phyloP scores from a whole-genome alignment of 768 basidiomycete species.

The Suillus americanus region DNA sequence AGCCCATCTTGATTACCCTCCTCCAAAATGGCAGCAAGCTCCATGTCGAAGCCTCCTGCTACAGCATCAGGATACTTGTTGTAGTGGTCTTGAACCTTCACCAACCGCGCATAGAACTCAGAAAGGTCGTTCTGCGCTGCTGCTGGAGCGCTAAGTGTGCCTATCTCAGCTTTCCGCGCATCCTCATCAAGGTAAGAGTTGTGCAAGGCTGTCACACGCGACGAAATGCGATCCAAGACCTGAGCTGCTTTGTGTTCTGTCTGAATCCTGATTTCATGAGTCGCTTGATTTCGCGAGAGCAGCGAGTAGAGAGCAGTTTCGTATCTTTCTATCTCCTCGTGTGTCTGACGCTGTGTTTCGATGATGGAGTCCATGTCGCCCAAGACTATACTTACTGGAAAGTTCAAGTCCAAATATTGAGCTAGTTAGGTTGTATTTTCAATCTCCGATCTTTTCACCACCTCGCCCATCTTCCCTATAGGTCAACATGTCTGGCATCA shows the following conservation, averaged over 20 bases:
- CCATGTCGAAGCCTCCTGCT: slow-evolving; percentile 78
- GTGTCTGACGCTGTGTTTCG: slow-evolving; percentile 92
- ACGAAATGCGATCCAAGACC: slow-evolving; percentile 80
- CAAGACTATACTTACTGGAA: slow-evolving; percentile 11
- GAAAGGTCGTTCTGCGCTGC: slow-evolving; percentile 71
- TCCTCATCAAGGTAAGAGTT: slow-evolving; percentile 78
- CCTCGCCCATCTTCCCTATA: slow-evolving; percentile 32
- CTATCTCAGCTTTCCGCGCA: slow-evolving; percentile 65
- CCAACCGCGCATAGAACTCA: slow-evolving; percentile 95
- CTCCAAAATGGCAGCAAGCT: slow-evolving; percentile 79
- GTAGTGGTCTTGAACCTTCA: slow-evolving; percentile 96
- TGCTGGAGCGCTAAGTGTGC: slow-evolving; percentile 55
- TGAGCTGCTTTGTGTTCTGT: slow-evolving; percentile 90
- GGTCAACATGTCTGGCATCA: slow-evolving; percentile 75
- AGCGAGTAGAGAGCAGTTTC: slow-evolving; percentile 85
- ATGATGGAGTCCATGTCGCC: slow-evolving; percentile 84
- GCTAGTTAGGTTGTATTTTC: slow-evolving; percentile 33
- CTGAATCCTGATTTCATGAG: slow-evolving; percentile 65
- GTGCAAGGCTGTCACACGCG: slow-evolving; percentile 63
- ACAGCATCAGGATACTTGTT: slow-evolving; percentile 91
- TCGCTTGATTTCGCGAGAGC: slow-evolving; percentile 63
- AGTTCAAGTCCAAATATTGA: slow-evolving; percentile 5
- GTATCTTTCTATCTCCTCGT: slow-evolving; percentile 94
- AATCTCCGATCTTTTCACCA: slow-evolving; percentile 54
- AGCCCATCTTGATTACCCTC: slow-evolving; percentile 67